Base-by-base conservation (phyloP, 495 filamentous ascomycete species). In the Amphirosellinia nigrospora region DNA sequence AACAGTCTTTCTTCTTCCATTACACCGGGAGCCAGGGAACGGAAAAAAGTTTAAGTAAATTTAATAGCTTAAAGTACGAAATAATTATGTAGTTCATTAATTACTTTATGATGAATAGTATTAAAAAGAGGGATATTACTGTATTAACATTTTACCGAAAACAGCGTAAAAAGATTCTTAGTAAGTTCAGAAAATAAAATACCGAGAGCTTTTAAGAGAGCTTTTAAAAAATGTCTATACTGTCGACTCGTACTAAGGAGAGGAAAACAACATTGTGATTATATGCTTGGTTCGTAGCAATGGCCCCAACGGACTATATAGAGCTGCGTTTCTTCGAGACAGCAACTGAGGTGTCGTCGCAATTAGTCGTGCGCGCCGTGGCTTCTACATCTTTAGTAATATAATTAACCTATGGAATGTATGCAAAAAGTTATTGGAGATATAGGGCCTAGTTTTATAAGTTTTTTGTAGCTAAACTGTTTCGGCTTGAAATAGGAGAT, bases 191-290 rank as follows among this genome's bases (percentile, higher is more conserved):
- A 52, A 78, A 21, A 70, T 77, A 0, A 84, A 86, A 58, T 80
- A 93, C 1, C 75, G 79, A 67, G 81, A 79, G 8, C 63, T n/a
- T n/a, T n/a, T n/a, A n/a, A n/a, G n/a, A n/a, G n/a, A n/a, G n/a
- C n/a, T 72, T 0, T 76, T 78, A 41, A 85, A 91, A 73, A 94
- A 92, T 30, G 89, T 98, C 1, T 85, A 84, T 46, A 98, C 96
- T 0, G 93, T 98, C 0, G 96, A 98, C 74, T 94, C 92, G 0
- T 98, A 95, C 77, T 95, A 98, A 75, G 95, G 95, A 34, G 94
- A 98, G 76, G 94, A 98, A 73, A 98, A 98, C 72, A 92, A 93
- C 26, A 83, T 98, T 41, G 81, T 98, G 21, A 72, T 98, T 5
- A 83, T 98, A 1, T 97, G 94, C 0, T 81, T 98, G 0, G 95